Conservation (phyloP, 176 grass and related monocot genomes). For the Hordeum vulgare region DNA sequence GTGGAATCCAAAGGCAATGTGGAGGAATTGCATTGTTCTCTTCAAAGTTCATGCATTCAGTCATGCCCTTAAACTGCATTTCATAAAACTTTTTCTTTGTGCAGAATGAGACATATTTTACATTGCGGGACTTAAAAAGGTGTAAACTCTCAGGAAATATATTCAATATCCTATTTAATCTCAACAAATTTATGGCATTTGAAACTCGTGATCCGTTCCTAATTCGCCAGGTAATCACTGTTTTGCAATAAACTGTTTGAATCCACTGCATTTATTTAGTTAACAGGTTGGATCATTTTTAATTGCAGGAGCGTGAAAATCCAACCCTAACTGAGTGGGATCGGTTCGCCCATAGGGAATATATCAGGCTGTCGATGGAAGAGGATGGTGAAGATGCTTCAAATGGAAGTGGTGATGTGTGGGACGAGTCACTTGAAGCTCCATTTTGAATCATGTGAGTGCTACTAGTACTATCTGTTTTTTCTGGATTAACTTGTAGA, state of each 20-base stretch:
- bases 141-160: slow-evolving; percentile 98
- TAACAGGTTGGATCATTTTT: slow-evolving; percentile 14
- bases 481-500: background rate
- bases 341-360: slow-evolving; percentile 94
- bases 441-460: slow-evolving; percentile 85
- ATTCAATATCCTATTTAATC: slow-evolving; percentile 99
- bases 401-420: slow-evolving; percentile 98
- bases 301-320: slow-evolving; percentile 85
- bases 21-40: slow-evolving; percentile 1
- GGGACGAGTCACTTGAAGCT: slow-evolving; percentile 97
- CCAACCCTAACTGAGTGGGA: slow-evolving; percentile 98
- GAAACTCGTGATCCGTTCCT: slow-evolving; percentile 98
- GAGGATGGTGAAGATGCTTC: slow-evolving; percentile 99
- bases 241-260: slow-evolving; percentile 2
- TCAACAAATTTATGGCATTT: slow-evolving; percentile 99
- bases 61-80: background rate
- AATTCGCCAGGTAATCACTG: slow-evolving; percentile 79
- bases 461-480: background rate
- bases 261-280: background rate
- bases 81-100: slow-evolving; percentile 36
- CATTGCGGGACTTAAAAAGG: slow-evolving; percentile 67
- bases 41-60: background rate
- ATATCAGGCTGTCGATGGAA: slow-evolving; percentile 98
- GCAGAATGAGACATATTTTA: slow-evolving; percentile 89
- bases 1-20: background rate